Conservation (phyloP, 1,139 yeast species). For the Ogataea hybrid region DNA sequence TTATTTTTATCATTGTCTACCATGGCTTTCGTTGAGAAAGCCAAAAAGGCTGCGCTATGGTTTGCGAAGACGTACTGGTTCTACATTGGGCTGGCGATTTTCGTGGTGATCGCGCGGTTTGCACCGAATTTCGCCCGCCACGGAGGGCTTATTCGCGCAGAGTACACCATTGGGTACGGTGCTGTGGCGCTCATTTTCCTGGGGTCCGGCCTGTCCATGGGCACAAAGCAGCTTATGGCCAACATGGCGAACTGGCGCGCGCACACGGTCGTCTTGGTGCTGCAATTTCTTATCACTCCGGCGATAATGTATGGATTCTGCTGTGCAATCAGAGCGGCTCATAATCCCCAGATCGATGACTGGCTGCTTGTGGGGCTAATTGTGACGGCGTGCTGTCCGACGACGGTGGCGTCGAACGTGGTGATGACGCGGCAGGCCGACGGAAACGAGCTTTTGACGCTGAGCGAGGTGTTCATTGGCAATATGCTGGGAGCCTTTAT, state of each 20-base stretch:
- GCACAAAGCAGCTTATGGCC: slow-evolving; percentile 53
- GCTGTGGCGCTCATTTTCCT: slow-evolving; percentile 85
- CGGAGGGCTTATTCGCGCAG: slow-evolving; percentile 72
- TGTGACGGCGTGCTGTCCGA: slow-evolving; percentile 84
- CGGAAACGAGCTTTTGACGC: slow-evolving; percentile 43
- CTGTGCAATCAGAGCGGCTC: slow-evolving; percentile 59
- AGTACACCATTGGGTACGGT: slow-evolving; percentile 78
- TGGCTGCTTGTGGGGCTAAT: slow-evolving; percentile 81
- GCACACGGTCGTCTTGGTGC: slow-evolving; percentile 64
- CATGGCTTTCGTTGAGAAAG: slow-evolving; percentile 3
- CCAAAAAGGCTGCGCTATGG: slow-evolving; percentile 5
- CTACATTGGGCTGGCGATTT: slow-evolving; percentile 64
- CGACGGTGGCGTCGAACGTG: slow-evolving; percentile 85
- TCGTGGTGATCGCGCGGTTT: slow-evolving; percentile 70
- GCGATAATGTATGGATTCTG: slow-evolving; percentile 75
- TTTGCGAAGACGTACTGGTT: slow-evolving; percentile 52
- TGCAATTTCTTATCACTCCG: slow-evolving; percentile 73
- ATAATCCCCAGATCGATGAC: slow-evolving; percentile 56
- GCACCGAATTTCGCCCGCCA: slow-evolving; percentile 82
- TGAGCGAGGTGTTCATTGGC: slow-evolving; percentile 84
- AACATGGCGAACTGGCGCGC: slow-evolving; percentile 80
- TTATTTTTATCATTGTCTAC: not conserved
- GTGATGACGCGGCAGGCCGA: slow-evolving; percentile 71
- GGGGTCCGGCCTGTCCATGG: slow-evolving; percentile 76
- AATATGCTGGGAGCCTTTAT: slow-evolving; percentile 82